Percentiles rank a stretch among this genome's conserved stretches.
These are phyloP conservation scores for Chlorella sp. DNA, from an alignment of 139 green algal genomes.

Conservation along the genomic window DNA sequence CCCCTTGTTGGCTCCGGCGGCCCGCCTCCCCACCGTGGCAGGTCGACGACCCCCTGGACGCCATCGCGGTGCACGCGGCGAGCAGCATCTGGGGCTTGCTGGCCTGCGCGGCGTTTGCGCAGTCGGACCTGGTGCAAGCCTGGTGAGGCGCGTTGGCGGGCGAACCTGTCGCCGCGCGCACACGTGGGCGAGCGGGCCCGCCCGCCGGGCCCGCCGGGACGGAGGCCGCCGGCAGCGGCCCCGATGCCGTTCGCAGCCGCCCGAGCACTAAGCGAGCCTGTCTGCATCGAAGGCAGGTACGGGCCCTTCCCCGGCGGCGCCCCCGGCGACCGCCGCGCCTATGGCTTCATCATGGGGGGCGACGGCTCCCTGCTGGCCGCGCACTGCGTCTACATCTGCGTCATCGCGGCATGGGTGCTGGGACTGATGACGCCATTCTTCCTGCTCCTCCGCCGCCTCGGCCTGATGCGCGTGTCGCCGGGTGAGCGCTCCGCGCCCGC, in stretches of 20 bases:
- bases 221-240: too few relatives aligned
- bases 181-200: background rate
- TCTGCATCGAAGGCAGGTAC: background rate
- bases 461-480: constrained; percentile 56
- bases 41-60: constrained; percentile 76
- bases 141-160: constrained; percentile 34
- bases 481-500: background rate
- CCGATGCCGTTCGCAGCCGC: background rate
- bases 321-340: constrained; percentile 8
- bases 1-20: too few relatives aligned
- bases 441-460: constrained; percentile 60
- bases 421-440: constrained; percentile 66
- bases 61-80: constrained; percentile 74
- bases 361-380: constrained; percentile 50
- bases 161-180: background rate
- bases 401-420: constrained; percentile 59
- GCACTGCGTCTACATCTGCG: constrained; percentile 62
- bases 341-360: constrained; percentile 60
- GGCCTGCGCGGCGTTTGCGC: constrained; percentile 57
- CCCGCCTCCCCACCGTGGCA: too few relatives aligned
- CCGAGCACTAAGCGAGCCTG: background rate
- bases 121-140: constrained; percentile 28
- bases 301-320: too few relatives aligned
- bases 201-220: too few relatives aligned
- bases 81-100: constrained; percentile 63